phyloP scores from a whole-genome alignment of 805 yeast genomes.

The Blastobotrys robertii region DNA sequence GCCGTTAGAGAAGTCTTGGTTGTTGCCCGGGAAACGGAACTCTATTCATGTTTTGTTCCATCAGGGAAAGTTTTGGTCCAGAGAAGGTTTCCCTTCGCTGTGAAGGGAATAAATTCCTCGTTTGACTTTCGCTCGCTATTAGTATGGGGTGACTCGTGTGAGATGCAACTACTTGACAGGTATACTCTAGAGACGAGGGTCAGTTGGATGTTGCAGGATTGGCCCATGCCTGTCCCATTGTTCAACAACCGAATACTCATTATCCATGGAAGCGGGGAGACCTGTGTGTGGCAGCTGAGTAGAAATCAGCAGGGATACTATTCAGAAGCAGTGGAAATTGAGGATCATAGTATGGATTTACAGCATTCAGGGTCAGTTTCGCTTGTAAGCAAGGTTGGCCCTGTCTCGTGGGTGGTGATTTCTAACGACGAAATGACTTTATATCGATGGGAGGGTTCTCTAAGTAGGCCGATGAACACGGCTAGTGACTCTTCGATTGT shows the following conservation, averaged over 20 bases:
- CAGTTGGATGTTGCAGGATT: conserved; percentile 9
- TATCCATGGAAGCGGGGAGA: conserved; percentile 3
- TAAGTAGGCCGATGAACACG: conserved; percentile 3
- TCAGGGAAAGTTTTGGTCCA: conserved; percentile 7
- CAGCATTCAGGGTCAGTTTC: conserved; percentile 6
- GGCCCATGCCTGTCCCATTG: conserved; percentile 13
- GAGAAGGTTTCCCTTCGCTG: conserved; percentile 6
- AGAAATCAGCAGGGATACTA: background rate
- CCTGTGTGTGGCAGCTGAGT: conserved; percentile 1
- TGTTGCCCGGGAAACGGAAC: conserved; percentile 4
- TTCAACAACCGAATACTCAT: conserved; percentile 8
- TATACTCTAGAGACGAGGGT: conserved; percentile 2
- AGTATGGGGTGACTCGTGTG: conserved; percentile 15
- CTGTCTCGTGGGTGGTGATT: conserved; percentile 11
- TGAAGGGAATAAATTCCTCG: conserved; percentile 7
- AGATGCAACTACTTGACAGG: conserved; percentile 8
- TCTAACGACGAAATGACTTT: conserved; percentile 13
- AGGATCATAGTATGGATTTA: background rate
- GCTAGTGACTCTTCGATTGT: conserved; percentile 5
- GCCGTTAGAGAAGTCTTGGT: conserved; percentile 1
- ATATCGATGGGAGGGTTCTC: conserved; percentile 11
- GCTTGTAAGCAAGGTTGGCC: conserved; percentile 6
- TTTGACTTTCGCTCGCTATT: conserved; percentile 4
- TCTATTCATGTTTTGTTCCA: conserved; percentile 3
- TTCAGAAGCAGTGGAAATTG: background rate